These are phyloP conservation scores for Penicillium sp. DNA, from an alignment of 2,329 filamentous ascomycete species.

Conservation along the genomic window DNA sequence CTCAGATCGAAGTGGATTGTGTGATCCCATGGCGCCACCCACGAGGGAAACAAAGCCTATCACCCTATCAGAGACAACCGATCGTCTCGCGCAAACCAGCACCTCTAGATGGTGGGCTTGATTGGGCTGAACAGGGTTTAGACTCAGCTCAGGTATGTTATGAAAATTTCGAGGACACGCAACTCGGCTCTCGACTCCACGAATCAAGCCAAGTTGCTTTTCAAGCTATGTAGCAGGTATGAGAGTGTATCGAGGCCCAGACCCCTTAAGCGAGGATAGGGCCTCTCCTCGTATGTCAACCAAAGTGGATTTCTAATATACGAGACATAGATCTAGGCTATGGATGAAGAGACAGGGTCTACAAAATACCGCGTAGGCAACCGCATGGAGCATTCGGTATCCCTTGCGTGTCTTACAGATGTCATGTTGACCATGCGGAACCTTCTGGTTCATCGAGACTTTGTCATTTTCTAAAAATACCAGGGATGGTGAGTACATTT, in stretches of 20 bases:
- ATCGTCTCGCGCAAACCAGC: slow-evolving; percentile 1
- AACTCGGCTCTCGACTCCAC: slow-evolving; percentile 1
- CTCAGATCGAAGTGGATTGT: slow-evolving; percentile 8
- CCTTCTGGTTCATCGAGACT: neutral
- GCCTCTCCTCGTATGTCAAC: neutral
- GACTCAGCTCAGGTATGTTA: slow-evolving; percentile 7
- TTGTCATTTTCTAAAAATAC: neutral
- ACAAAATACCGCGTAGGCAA: neutral
- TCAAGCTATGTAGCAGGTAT: neutral
- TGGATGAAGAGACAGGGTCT: neutral
- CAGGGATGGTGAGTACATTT: neutral
- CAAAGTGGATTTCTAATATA: neutral
- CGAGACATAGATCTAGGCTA: neutral
- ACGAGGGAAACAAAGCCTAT: slow-evolving; percentile 3
- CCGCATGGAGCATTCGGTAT: neutral
- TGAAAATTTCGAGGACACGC: slow-evolving; percentile 1
- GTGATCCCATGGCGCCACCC: slow-evolving; percentile 4
- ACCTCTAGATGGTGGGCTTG: neutral
- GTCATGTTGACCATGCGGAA: slow-evolving; percentile 6
- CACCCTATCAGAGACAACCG: slow-evolving; percentile 10
- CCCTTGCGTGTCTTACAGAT: slow-evolving; percentile 8
- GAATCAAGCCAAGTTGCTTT: neutral
- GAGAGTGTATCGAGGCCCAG: neutral
- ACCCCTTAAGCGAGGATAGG: neutral
- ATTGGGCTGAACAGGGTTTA: slow-evolving; percentile 7